Evolutionary conservation across 2,329 filamentous ascomycete species (phyloP).

Genomic region (Talaromyces sp.): DNA sequence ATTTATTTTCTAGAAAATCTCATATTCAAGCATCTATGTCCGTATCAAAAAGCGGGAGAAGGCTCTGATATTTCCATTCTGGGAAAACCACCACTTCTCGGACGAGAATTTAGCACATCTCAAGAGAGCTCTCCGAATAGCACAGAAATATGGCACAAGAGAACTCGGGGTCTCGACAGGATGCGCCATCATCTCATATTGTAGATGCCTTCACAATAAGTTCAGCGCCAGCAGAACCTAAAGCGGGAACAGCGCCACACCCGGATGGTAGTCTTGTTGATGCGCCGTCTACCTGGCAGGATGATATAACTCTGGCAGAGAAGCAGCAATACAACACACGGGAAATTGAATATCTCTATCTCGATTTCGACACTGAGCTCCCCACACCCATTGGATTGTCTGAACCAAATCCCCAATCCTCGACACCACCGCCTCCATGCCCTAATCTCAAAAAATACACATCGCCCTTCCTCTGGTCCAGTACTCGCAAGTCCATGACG

Average conservation of each 20-base stretch:
- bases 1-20: no score
- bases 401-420: constrained; percentile 26
- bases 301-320: neutral
- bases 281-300: neutral
- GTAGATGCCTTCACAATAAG: neutral
- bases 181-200: neutral
- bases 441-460: constrained; percentile 63
- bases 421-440: constrained; percentile 46
- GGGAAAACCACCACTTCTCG: neutral
- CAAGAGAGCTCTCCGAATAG: neutral
- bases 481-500: constrained; percentile 62
- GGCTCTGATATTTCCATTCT: neutral
- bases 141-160: neutral
- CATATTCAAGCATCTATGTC: neutral
- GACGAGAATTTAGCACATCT: neutral
- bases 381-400: constrained; percentile 40
- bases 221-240: neutral
- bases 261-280: neutral
- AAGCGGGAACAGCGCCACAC: neutral
- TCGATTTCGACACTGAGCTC: constrained; percentile 58
- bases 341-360: constrained; percentile 53
- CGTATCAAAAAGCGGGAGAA: neutral
- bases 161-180: no score
- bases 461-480: constrained; percentile 70
- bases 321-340: constrained; percentile 7